Base-by-base conservation (phyloP, 805 yeast species). In the Candida sithepensis region DNA sequence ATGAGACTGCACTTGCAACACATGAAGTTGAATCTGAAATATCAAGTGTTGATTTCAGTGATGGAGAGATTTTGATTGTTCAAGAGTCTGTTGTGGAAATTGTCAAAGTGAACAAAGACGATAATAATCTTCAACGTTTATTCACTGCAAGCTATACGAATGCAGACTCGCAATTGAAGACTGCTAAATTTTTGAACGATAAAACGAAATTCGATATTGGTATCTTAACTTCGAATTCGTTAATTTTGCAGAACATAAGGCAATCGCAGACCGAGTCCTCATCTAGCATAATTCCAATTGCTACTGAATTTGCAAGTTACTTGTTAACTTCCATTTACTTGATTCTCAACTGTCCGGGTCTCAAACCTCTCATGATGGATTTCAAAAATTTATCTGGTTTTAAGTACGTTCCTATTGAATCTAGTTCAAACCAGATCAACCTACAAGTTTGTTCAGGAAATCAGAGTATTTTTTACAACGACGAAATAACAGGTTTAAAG, bases 161-260 rank as follows among this genome's bases (percentile, higher is more conserved):
- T 22, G 50, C 34, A 10, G 34, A 30, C 16, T 30, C 14, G 8
- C 34, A 50, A 8, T 46, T 61, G 16, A 39, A 54, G 6, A 38
- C 48, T 4, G 46, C 64, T 10, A 56, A 52, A 33, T 63, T 61
- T 38, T 43, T 58, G 3, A 42, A 40, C 5, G 49, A 44, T 26
- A 42, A 34, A 6, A 30, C n/a, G 4, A 46, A 48, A 22, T 57
- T 50, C 30, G 59, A 58, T 47, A 46, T 62, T 40, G 57, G 54
- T 1, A 54, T 63, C 23, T 46, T 64, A 23, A 59, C 67, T 7
- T 36, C 56, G 2, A 43, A 43, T 14, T 56, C 60, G 1, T 42
- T 64, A 24, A 50, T 53, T n/a, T 46, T 64, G 10, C 62, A 55
- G 41, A 55, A 44, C n/a, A 41, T 44, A 9, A 45, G 49, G 22